phyloP scores from a whole-genome alignment of 805 yeast species.

The Debaryomyces hansenii region DNA sequence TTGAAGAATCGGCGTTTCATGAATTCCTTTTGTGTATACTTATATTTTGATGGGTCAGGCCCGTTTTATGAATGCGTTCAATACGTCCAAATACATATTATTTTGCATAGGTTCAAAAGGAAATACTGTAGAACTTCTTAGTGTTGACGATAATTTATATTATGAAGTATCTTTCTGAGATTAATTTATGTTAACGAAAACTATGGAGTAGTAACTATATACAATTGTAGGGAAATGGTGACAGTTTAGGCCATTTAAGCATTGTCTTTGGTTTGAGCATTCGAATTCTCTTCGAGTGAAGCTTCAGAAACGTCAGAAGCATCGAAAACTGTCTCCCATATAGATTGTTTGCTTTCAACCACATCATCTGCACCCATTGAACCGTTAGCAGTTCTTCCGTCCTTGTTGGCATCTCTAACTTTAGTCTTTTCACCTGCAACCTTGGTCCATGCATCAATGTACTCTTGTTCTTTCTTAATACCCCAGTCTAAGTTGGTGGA shows the following conservation, averaged over 20 bases:
- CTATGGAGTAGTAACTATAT: not conserved
- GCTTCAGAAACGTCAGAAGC: not conserved
- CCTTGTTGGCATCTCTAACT: conserved; percentile 47
- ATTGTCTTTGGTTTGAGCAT: not conserved
- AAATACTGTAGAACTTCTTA: not conserved
- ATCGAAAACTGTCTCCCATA: conserved; percentile 11
- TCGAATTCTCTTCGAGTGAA: not conserved
- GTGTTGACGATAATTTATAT: not conserved
- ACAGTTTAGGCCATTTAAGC: not conserved
- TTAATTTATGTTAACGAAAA: not conserved
- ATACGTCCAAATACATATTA: not conserved
- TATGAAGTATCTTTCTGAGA: not conserved
- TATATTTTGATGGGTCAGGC: not conserved
- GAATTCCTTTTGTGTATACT: not conserved
- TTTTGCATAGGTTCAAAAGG: not conserved
- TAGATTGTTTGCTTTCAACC: conserved; percentile 8
- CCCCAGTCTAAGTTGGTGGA: conserved; percentile 66
- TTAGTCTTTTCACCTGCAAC: conserved; percentile 68
- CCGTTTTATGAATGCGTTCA: not conserved
- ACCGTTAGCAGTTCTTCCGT: conserved; percentile 20
- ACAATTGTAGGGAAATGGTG: not conserved
- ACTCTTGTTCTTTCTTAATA: conserved; percentile 66
- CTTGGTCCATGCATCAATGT: conserved; percentile 70
- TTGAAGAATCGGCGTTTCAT: not conserved
- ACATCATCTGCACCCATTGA: conserved; percentile 21